Conservation (phyloP, 345 rosid species). For the Gossypium thurberi region DNA sequence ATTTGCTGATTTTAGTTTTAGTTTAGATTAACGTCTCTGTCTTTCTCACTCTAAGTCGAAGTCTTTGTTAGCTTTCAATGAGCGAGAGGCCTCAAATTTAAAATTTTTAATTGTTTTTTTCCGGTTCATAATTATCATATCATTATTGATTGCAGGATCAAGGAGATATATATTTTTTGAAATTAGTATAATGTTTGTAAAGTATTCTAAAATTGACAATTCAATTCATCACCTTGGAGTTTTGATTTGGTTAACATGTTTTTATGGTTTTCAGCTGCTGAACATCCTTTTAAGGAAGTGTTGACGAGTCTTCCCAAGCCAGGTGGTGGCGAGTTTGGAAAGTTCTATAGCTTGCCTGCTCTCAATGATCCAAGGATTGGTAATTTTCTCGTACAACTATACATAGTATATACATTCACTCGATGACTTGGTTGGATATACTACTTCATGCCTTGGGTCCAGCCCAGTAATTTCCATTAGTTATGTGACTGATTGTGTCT, state of each 20-base stretch:
- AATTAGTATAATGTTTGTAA: not conserved
- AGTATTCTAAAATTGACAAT: not conserved
- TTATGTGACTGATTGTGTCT: not conserved
- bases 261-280: conserved; percentile 57
- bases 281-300: conserved; percentile 68
- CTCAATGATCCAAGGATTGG: conserved; percentile 95
- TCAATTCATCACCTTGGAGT: not conserved
- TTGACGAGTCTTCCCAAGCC: conserved; percentile 89
- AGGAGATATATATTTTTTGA: not conserved
- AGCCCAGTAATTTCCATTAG: not conserved
- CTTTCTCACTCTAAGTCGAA: not conserved
- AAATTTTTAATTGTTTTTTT: not conserved
- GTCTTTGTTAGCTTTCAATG: not conserved
- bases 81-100: not conserved
- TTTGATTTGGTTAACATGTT: not conserved
- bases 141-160: not conserved
- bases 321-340: conserved; percentile 93
- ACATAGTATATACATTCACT: not conserved
- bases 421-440: not conserved
- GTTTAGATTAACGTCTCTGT: not conserved
- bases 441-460: not conserved
- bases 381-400: conserved; percentile 18
- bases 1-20: not conserved
- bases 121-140: not conserved
- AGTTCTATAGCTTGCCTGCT: conserved; percentile 86